Base-by-base conservation (phyloP, 805 yeast genomes). In the Cyberlindnera nakhonratchasimensis region DNA sequence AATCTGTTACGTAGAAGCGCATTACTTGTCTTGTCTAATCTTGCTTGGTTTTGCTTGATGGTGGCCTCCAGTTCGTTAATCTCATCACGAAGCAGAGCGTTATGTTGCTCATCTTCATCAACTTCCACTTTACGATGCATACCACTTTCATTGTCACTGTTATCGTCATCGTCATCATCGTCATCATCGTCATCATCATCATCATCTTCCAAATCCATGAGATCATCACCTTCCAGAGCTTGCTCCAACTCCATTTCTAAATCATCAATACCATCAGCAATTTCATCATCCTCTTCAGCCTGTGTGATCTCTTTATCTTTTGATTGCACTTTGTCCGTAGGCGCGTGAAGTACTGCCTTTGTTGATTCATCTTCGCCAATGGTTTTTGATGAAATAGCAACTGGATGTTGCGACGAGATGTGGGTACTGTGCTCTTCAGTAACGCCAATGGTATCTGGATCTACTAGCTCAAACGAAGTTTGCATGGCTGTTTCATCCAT, bases 1-100 rank as follows among this genome's bases (percentile, higher is more conserved):
- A 90, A 86, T 66, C 97, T 82, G 62, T 82, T 85, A 57, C 82
- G 80, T 78, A 93, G 74, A 65, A 91, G 82, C 53, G 91, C 90
- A 58, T 88, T 88, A 3, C 80, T 71, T 14, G 90, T 89, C 51
- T 81, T 80, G 17, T 73, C 77, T 37, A 87, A 75, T 54, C 86
- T 89, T 34, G 72, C 71, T 59, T 78, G 79, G 56, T 91, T 90
- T 54, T 81, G 82, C 41, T 74, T 78, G 39, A 93, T 82, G 0
- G 91, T 89, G 13, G 73, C 55, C 58, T 86, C 89, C 46, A 93
- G 71, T 57, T 93, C 99, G 6, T 72, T 66, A 43, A 93, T 81
- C 61, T 90, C 97, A 63, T 91, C 98, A 47, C 77, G 79, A 42
- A 93, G 67, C 51, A 88, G 72, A 55, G 86, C 89, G 51, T 72